These are phyloP conservation scores for Escovopsis sp. DNA, from an alignment of 2,329 filamentous ascomycete genomes.

Conservation along the genomic window DNA sequence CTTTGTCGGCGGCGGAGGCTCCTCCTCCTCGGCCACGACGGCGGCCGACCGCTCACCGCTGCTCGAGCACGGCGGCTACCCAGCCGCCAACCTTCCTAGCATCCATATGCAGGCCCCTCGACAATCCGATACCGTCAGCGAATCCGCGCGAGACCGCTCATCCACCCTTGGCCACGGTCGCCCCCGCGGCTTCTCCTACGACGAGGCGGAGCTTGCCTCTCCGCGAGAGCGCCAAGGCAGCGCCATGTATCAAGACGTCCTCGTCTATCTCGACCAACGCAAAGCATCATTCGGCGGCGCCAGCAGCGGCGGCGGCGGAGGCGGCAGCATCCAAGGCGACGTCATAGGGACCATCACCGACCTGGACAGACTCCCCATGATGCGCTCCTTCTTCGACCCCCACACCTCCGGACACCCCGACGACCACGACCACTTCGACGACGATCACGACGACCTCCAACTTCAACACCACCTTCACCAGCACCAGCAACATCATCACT, in stretches of 20 bases:
- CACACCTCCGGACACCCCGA: too few relatives aligned
- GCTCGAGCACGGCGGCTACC: too few relatives aligned
- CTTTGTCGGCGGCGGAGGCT: constrained; percentile 11
- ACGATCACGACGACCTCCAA: too few relatives aligned
- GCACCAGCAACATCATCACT: too few relatives aligned
- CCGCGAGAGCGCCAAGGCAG: constrained; percentile 2
- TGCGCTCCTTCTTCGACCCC: too few relatives aligned
- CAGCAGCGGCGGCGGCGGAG: constrained; percentile 24
- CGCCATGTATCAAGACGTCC: constrained; percentile 6
- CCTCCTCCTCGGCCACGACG: too few relatives aligned
- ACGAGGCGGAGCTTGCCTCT: constrained; percentile 2
- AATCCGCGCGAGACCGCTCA: constrained; percentile 1
- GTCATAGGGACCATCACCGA: too few relatives aligned
- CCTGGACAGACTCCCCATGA: background rate
- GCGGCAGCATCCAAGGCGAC: constrained; percentile 14
- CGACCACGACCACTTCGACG: too few relatives aligned
- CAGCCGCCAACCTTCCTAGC: too few relatives aligned
- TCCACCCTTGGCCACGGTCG: background rate
- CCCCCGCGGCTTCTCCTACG: constrained; percentile 1
- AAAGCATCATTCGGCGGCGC: constrained; percentile 24
- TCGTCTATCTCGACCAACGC: constrained; percentile 15
- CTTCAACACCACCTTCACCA: too few relatives aligned
- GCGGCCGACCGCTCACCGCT: too few relatives aligned
- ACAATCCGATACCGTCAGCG: constrained; percentile 10
- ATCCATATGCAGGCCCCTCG: constrained; percentile 1